A percentile compares a stretch with the other conserved stretches of the same genome.
Evolutionary conservation across 2,329 filamentous ascomycete genomes (phyloP).

Genomic region (Phaeophleospora eucalypticola): DNA sequence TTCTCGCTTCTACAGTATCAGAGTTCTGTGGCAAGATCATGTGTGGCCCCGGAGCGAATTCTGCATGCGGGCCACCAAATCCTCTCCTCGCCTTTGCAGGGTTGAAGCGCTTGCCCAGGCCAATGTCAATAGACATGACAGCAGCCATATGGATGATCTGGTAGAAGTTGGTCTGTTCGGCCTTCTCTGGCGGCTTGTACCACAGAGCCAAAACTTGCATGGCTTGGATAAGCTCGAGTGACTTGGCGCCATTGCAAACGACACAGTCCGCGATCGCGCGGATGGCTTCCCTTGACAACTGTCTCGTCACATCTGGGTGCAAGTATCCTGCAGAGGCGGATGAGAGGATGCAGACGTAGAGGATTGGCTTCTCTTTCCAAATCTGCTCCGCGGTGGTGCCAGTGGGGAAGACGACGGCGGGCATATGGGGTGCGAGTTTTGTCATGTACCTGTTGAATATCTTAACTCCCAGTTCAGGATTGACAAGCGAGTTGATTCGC

Average conservation of each 20-base stretch:
- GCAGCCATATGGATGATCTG: conserved; percentile 77
- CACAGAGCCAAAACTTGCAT: conserved; percentile 72
- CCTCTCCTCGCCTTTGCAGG: conserved; percentile 34
- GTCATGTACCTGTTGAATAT: conserved; percentile 56
- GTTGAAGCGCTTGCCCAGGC: conserved; percentile 59
- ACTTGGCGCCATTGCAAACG: conserved; percentile 73
- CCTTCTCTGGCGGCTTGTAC: conserved; percentile 79
- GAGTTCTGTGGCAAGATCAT: conserved; percentile 37
- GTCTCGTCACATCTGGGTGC: conserved; percentile 54
- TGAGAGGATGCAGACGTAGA: conserved; percentile 57
- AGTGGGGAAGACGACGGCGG: conserved; percentile 55
- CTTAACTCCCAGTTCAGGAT: conserved; percentile 47
- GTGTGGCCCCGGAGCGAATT: conserved; percentile 28
- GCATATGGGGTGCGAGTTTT: conserved; percentile 53
- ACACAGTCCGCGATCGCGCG: conserved; percentile 69
- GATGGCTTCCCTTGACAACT: conserved; percentile 66
- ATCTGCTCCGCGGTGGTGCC: conserved; percentile 52
- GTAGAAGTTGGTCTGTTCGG: conserved; percentile 86
- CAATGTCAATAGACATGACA: conserved; percentile 79
- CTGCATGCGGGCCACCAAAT: conserved; percentile 33
- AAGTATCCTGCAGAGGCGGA: conserved; percentile 51
- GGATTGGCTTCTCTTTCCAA: conserved; percentile 54
- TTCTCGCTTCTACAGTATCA: conserved; percentile 53
- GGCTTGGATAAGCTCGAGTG: conserved; percentile 75
- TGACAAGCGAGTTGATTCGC: conserved; percentile 47